Percentiles rank a stretch among this genome's conserved stretches.
Evolutionary conservation across 805 yeast genomes (phyloP).

Genomic region (Saccharomycopsis capsularis): DNA sequence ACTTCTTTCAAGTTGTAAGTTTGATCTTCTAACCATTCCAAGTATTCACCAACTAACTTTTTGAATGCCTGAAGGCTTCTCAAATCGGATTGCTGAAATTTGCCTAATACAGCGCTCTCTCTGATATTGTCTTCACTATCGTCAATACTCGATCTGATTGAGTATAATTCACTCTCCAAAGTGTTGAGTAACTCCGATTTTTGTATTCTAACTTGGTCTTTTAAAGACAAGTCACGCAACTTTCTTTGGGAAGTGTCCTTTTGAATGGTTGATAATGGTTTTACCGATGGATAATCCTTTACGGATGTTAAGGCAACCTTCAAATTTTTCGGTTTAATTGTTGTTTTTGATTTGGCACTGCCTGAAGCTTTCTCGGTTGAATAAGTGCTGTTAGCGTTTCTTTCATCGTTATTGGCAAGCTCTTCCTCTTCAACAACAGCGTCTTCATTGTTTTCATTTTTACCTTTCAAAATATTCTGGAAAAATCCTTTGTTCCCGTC

Average conservation of each 20-base stretch:
- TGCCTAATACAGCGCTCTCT: slow-evolving; percentile 4
- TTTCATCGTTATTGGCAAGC: neutral
- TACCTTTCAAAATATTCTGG: slow-evolving; percentile 15
- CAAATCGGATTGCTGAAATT: neutral
- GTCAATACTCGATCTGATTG: slow-evolving; percentile 15
- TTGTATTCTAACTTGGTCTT: slow-evolving; percentile 19
- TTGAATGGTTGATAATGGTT: slow-evolving; percentile 11
- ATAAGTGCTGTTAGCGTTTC: slow-evolving; percentile 1
- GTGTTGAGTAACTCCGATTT: slow-evolving; percentile 19
- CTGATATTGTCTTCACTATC: slow-evolving; percentile 20
- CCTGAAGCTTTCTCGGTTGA: neutral
- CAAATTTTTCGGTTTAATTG: slow-evolving; percentile 5
- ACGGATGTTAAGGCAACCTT: neutral
- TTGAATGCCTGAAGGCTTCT: slow-evolving; percentile 13
- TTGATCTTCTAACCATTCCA: slow-evolving; percentile 23
- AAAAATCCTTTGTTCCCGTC: slow-evolving; percentile 17
- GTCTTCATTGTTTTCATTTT: slow-evolving; percentile 4
- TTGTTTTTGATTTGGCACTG: neutral
- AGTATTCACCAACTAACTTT: slow-evolving; percentile 16
- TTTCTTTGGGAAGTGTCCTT: slow-evolving; percentile 15
- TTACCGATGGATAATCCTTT: neutral
- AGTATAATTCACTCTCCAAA: slow-evolving; percentile 20
- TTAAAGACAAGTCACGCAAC: slow-evolving; percentile 13
- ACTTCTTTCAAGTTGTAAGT: slow-evolving; percentile 15
- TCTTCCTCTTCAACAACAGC: neutral